Evolutionary conservation across 2,329 filamentous ascomycete genomes (phyloP).

Genomic region (Colletotrichum sp.): DNA sequence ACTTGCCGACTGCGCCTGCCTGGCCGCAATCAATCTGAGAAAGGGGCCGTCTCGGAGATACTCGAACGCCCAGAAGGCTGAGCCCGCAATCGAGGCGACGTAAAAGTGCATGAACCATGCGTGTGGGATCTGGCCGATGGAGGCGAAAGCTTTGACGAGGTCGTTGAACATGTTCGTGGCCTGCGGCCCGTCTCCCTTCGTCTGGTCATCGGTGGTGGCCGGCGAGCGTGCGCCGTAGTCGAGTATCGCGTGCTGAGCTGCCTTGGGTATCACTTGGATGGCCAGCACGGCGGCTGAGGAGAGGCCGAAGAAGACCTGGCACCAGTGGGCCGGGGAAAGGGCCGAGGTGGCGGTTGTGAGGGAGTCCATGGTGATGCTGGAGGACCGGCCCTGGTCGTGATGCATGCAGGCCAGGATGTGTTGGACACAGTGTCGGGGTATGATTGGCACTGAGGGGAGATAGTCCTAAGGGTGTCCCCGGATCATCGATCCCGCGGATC

Average conservation of each 20-base stretch:
- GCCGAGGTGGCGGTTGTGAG: background rate
- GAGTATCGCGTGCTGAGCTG: conserved; percentile 48
- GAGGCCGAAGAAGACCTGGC: conserved; percentile 53
- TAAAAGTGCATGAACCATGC: conserved; percentile 93
- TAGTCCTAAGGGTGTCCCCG: background rate
- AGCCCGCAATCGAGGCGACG: conserved; percentile 69
- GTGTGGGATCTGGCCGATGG: conserved; percentile 73
- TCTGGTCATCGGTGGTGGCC: conserved; percentile 22
- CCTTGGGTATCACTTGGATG: conserved; percentile 47
- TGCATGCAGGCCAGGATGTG: background rate
- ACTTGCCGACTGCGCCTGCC: conserved; percentile 31
- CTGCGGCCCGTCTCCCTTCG: conserved; percentile 6
- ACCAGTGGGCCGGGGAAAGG: conserved; percentile 30
- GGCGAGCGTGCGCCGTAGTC: conserved; percentile 55
- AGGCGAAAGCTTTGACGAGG: conserved; percentile 28
- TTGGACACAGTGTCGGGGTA: background rate
- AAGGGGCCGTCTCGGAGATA: conserved; percentile 58
- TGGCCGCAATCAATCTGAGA: conserved; percentile 52
- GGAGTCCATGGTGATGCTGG: conserved; percentile 1
- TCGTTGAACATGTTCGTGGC: background rate
- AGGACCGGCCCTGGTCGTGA: background rate
- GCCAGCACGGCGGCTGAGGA: conserved; percentile 43
- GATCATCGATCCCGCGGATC: background rate
- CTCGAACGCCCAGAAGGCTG: conserved; percentile 76
- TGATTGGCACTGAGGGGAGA: background rate